A percentile compares a stretch with the other conserved stretches of the same genome.
Conservation (phyloP, 176 grass and related monocot genomes). For the Triticum timopheevii region DNA sequence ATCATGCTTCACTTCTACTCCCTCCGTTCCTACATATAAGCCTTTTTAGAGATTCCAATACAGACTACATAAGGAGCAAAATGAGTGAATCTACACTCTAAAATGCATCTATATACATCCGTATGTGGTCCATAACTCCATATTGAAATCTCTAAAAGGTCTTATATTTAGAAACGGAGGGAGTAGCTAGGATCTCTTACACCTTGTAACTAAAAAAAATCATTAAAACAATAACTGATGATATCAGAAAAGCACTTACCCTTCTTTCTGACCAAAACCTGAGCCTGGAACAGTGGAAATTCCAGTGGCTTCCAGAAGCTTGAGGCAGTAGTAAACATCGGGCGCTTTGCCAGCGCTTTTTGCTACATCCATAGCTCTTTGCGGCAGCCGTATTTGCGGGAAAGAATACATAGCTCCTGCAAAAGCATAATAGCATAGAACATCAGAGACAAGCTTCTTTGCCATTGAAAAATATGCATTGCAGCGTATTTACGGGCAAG, state of each 20-base stretch:
- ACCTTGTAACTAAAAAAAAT: not conserved
- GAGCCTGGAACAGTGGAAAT: slow-evolving; percentile 99
- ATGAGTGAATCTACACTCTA: too few relatives aligned
- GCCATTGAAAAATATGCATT: too few relatives aligned
- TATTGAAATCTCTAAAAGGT: too few relatives aligned
- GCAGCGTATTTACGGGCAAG: too few relatives aligned
- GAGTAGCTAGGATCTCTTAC: not conserved
- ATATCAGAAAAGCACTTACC: slow-evolving; percentile 46
- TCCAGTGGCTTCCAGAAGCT: slow-evolving; percentile 91
- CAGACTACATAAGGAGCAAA: too few relatives aligned
- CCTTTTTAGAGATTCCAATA: too few relatives aligned
- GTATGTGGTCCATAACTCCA: too few relatives aligned
- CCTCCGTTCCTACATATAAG: too few relatives aligned
- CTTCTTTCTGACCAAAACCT: slow-evolving; percentile 97
- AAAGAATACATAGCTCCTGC: slow-evolving; percentile 99
- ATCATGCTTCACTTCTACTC: not conserved
- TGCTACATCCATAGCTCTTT: slow-evolving; percentile 80
- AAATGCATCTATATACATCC: too few relatives aligned
- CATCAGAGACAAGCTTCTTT: slow-evolving; percentile 8
- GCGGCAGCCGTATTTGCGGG: slow-evolving; percentile 87
- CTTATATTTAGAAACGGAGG: too few relatives aligned
- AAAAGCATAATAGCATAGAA: slow-evolving; percentile 4
- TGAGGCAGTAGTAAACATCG: slow-evolving; percentile 97
- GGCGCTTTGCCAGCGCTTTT: slow-evolving; percentile 74
- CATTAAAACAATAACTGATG: not conserved